Evolutionary conservation across 805 yeast genomes (phyloP).

Genomic region (Komagataella populi): DNA sequence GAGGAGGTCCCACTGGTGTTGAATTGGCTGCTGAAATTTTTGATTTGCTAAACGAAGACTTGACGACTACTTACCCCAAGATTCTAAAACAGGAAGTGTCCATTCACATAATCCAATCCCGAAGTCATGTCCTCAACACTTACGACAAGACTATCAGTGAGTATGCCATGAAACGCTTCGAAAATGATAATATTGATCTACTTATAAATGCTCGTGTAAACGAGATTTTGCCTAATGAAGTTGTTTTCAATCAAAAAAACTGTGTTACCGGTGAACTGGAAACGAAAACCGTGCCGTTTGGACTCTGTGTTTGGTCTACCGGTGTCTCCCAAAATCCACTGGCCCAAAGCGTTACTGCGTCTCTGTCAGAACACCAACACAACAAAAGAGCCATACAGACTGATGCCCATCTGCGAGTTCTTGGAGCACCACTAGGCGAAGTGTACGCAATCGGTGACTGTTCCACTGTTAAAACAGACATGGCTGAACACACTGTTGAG

Average conservation of each 20-base stretch:
- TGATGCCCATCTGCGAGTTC: conserved; percentile 55
- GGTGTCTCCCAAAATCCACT: conserved; percentile 59
- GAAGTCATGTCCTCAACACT: conserved; percentile 54
- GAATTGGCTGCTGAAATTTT: conserved; percentile 63
- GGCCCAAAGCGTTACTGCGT: conserved; percentile 37
- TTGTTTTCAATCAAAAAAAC: conserved; percentile 39
- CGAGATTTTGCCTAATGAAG: conserved; percentile 40
- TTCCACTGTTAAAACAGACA: conserved; percentile 47
- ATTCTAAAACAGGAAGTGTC: conserved; percentile 48
- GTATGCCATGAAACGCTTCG: conserved; percentile 51
- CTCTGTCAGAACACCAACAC: conserved; percentile 33
- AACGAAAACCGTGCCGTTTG: conserved; percentile 43
- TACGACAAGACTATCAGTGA: conserved; percentile 52
- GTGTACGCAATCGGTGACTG: conserved; percentile 68
- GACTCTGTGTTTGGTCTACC: conserved; percentile 64
- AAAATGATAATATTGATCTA: conserved; percentile 48
- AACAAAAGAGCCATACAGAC: conserved; percentile 66
- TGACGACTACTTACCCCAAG: conserved; percentile 41
- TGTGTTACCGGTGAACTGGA: conserved; percentile 23
- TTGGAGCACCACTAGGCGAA: conserved; percentile 56
- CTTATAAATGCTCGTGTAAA: conserved; percentile 52
- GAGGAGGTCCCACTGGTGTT: conserved; percentile 70
- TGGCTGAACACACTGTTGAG: conserved; percentile 41
- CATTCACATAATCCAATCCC: conserved; percentile 57
- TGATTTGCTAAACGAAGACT: conserved; percentile 53